Conservation (phyloP, 371 early-diverging fungal genomes). For the Capniomyces stellatus region DNA sequence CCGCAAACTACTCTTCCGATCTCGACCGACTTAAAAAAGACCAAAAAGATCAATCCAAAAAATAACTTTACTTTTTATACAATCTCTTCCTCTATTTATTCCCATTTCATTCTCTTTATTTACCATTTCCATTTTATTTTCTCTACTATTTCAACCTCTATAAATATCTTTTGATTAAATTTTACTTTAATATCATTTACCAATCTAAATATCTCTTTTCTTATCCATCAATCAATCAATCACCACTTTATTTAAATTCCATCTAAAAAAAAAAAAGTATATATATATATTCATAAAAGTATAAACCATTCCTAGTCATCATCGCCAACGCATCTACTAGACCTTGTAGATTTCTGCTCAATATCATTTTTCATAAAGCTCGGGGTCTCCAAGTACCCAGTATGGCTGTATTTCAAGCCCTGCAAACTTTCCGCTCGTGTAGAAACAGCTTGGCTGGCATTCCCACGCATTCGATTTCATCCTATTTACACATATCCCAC, state of each 20-base stretch:
- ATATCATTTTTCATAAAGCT: not conserved
- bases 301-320: too few species aligned
- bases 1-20: slow-evolving; percentile 14
- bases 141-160: too few species aligned
- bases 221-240: too few species aligned
- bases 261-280: too few species aligned
- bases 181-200: not conserved
- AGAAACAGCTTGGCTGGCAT: slow-evolving; percentile 3
- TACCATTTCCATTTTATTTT: too few species aligned
- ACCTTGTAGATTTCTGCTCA: too few species aligned
- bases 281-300: too few species aligned
- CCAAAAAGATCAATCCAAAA: too few species aligned
- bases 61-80: not conserved
- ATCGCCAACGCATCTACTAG: too few species aligned
- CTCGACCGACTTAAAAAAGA: slow-evolving; percentile 17
- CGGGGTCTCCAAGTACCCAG: not conserved
- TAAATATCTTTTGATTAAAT: not conserved
- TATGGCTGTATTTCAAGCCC: slow-evolving; percentile 1
- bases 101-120: not conserved
- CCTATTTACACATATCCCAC: not conserved
- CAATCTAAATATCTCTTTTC: not conserved
- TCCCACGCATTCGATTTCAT: slow-evolving; percentile 1
- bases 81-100: not conserved
- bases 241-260: too few species aligned
- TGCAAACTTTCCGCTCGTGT: not conserved